Base-by-base conservation (phyloP, 108 stramenopile species). In the Cyclotella distinguenda region DNA sequence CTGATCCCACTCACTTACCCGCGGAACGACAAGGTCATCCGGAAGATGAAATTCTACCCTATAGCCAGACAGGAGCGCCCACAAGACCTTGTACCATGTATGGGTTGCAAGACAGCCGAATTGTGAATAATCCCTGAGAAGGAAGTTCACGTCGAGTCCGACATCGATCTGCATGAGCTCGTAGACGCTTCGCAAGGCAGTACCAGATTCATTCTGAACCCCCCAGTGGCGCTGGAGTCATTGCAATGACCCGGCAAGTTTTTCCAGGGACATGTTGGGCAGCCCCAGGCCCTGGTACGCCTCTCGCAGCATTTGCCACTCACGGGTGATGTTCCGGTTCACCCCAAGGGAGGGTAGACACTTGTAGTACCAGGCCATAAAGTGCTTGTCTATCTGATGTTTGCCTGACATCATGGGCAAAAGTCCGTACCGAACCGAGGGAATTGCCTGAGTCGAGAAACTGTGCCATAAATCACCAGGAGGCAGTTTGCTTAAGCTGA, bases 41-140 rank as follows among this genome's bases (percentile, higher is more conserved):
- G 19, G 34, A 6, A 55, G 34, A 1, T 55, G 19, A 2, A 55
- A 19, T 21, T 13, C 0, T 6, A 55, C 54, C 1, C 18, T 8
- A 10, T 6, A 55, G 16, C 36, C 18, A 21, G 34, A 9, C 0
- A 55, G 34, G 27, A 36, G 36, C 34, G 34, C 35, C 54, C 54
- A 55, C 19, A 55, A 34, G 9, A 55, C 54, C 16, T 36, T 55
- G 54, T 55, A 55, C 54, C 54, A 55, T 7, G 54, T 55, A 21
- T 55, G 54, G 1, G 54, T 19, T 2, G 54, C 54, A 12, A 55
- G 54, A 35, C 1, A 18, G 18, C 16, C 39, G 6, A 27, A 52
- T 28, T 6, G 13, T 5, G 9, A 0, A 33, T 22, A 52, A 47
- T 42, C 4, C 6, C 25, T 16, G 3, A 4, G 12, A 8, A 64